Evolutionary conservation across 306 rosid genomes (phyloP), one percentile per base, ranked within the genome.

Genomic region (Betula pendula): DNA sequence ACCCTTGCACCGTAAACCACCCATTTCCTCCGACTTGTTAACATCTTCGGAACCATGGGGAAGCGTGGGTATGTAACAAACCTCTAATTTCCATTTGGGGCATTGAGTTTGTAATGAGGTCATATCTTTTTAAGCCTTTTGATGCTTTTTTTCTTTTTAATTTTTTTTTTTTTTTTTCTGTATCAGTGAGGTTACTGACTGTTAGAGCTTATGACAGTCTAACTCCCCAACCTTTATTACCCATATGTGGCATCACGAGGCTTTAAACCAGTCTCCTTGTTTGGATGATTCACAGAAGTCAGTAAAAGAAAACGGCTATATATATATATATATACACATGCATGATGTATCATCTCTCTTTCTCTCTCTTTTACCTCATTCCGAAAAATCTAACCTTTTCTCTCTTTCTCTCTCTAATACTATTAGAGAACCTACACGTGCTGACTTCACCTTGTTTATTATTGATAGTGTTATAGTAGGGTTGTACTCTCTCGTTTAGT

Each of bases 261-360:
- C 77, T 74, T 79, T 72, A 51, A 75, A 77, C 67, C 66, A 65
- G 8, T 70, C 44, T 43, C 86, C 76, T 69, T 77, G 44, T 89
- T 77, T 75, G 91, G 89, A 81, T 83, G 75, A 77, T 73, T 83
- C 84, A 75, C 83, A 24, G 65, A 40, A 67, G 74, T 84, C 89
- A 67, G 85, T 78, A 81, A 83, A 60, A 50, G 42, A 22, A 44
- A 44, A 43, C 77, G 51, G 66, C 82, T 75, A 25, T n/a, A n/a
- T n/a, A n/a, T n/a, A n/a, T n/a, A n/a, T n/a, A n/a, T n/a, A n/a
- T n/a, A n/a, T n/a, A n/a, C n/a, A n/a, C n/a, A n/a, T n/a, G n/a
- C n/a, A n/a, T n/a, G n/a, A n/a, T n/a, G n/a, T n/a, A n/a, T n/a
- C n/a, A n/a, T n/a, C n/a, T n/a, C n/a, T n/a, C n/a, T n/a, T n/a